phyloP scores from a whole-genome alignment of 106 monocot species.

The Allium sativum region DNA sequence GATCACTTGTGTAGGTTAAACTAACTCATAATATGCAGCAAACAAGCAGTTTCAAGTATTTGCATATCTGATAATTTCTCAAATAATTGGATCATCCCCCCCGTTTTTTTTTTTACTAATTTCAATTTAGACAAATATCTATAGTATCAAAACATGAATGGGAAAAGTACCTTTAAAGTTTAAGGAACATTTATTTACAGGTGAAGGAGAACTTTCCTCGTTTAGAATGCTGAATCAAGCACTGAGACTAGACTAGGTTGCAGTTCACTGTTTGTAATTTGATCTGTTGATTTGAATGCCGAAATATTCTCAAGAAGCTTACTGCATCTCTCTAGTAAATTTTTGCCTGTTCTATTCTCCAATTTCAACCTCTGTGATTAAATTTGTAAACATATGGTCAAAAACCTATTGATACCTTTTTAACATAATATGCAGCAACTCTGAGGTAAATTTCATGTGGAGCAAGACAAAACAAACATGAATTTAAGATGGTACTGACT shows the following conservation, averaged over 20 bases:
- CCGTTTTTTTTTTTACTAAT: no score
- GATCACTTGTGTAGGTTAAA: no score
- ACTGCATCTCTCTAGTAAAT: constrained; percentile 71
- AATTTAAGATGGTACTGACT: no score
- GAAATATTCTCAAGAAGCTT: constrained; percentile 77
- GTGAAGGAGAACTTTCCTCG: constrained; percentile 35
- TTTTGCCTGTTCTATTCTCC: constrained; percentile 37
- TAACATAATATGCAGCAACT: no score
- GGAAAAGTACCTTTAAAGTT: constrained; percentile 33
- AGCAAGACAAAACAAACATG: no score
- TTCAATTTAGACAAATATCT: no score
- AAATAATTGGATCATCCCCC: no score
- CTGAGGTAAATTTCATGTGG: no score
- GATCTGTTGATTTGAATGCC: constrained; percentile 45
- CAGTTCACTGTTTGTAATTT: constrained; percentile 29
- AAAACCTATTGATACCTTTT: background rate
- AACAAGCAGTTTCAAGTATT: no score
- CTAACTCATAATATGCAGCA: no score
- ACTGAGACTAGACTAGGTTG: constrained; percentile 97
- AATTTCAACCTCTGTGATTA: constrained; percentile 6
- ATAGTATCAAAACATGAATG: no score
- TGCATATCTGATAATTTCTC: no score
- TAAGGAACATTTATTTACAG: constrained; percentile 31
- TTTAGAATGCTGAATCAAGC: constrained; percentile 53
- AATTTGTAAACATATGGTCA: background rate